phyloP scores from a whole-genome alignment of 2,329 filamentous ascomycete genomes.

The Chalaropsis thielavioides region DNA sequence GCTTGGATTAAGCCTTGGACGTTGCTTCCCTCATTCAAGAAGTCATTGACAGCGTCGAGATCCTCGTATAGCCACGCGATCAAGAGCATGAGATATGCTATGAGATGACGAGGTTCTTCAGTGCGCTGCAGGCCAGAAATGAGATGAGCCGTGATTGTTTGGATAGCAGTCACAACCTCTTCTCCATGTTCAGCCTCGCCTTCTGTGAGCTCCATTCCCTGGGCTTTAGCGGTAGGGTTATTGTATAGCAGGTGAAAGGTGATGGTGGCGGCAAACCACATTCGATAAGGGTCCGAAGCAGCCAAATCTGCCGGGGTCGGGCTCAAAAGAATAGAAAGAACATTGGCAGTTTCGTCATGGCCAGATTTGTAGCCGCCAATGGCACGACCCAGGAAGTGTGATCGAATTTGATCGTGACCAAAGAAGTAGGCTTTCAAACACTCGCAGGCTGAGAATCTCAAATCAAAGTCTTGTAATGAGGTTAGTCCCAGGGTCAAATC shows the following conservation, averaged over 20 bases:
- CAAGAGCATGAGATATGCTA: slow-evolving; percentile 82
- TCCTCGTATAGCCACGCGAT: slow-evolving; percentile 88
- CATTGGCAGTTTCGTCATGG: slow-evolving; percentile 72
- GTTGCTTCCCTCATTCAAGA: slow-evolving; percentile 81
- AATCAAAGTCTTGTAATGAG: slow-evolving; percentile 54
- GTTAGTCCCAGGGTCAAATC: slow-evolving; percentile 63
- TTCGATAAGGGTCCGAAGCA: slow-evolving; percentile 67
- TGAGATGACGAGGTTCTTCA: slow-evolving; percentile 62
- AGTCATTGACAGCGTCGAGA: slow-evolving; percentile 79
- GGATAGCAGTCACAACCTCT: slow-evolving; percentile 88
- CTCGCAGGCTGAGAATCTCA: slow-evolving; percentile 72
- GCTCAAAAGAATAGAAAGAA: slow-evolving; percentile 66
- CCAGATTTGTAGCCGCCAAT: slow-evolving; percentile 74
- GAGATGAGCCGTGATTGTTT: slow-evolving; percentile 76
- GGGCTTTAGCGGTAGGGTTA: slow-evolving; percentile 60
- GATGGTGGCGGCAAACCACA: slow-evolving; percentile 80
- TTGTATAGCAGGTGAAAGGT: slow-evolving; percentile 76
- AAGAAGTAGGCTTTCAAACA: slow-evolving; percentile 89
- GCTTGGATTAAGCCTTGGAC: slow-evolving; percentile 73
- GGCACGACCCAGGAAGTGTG: slow-evolving; percentile 75
- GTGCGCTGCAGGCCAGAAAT: slow-evolving; percentile 60
- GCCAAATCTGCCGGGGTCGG: slow-evolving; percentile 42
- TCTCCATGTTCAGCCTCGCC: slow-evolving; percentile 81
- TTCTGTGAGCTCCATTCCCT: slow-evolving; percentile 71
- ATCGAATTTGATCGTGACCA: slow-evolving; percentile 63